A percentile compares a stretch with the other conserved stretches of the same genome.
Evolutionary conservation across 2,329 filamentous ascomycete species (phyloP).

Genomic region (Cryoendolithus antarcticus): DNA sequence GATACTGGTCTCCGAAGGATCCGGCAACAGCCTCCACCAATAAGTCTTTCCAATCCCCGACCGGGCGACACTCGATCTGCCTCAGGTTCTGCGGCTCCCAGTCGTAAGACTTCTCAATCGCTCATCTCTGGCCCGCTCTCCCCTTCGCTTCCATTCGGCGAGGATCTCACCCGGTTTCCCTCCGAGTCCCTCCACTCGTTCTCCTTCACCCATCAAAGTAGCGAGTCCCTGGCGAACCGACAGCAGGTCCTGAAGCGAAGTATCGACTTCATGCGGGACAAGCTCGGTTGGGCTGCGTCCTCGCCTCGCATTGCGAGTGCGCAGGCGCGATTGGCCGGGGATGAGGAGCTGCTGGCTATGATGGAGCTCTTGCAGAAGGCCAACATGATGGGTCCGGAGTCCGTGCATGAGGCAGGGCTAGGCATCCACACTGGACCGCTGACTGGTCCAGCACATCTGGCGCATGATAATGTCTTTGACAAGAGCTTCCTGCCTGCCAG

Average conservation of each 20-base stretch:
- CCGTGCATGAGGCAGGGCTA: constrained; percentile 39
- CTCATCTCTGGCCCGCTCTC: constrained; percentile 54
- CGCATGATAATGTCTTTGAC: constrained; percentile 74
- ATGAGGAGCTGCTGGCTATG: constrained; percentile 80
- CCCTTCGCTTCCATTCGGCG: constrained; percentile 58
- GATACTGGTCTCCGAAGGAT: constrained; percentile 71
- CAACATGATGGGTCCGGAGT: constrained; percentile 61
- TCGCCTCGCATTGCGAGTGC: constrained; percentile 69
- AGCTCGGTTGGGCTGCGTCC: constrained; percentile 66
- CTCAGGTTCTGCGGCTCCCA: constrained; percentile 53
- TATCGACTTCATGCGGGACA: constrained; percentile 92
- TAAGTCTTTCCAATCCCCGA: constrained; percentile 47
- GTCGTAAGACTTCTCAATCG: constrained; percentile 40
- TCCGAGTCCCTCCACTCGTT: constrained; percentile 96
- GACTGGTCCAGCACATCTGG: constrained; percentile 64
- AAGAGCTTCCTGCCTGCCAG: constrained; percentile 49
- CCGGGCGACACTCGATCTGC: constrained; percentile 52
- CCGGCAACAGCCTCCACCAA: constrained; percentile 60
- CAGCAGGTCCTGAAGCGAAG: constrained; percentile 89
- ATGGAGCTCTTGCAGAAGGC: constrained; percentile 75
- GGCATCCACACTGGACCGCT: constrained; percentile 49
- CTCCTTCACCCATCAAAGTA: constrained; percentile 90
- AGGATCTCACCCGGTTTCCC: constrained; percentile 85
- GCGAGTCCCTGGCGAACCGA: constrained; percentile 79
- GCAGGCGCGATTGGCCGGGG: constrained; percentile 69